phyloP scores from a whole-genome alignment of 1,284 basidiomycete species.

The Ceratobasidium papillatum region DNA sequence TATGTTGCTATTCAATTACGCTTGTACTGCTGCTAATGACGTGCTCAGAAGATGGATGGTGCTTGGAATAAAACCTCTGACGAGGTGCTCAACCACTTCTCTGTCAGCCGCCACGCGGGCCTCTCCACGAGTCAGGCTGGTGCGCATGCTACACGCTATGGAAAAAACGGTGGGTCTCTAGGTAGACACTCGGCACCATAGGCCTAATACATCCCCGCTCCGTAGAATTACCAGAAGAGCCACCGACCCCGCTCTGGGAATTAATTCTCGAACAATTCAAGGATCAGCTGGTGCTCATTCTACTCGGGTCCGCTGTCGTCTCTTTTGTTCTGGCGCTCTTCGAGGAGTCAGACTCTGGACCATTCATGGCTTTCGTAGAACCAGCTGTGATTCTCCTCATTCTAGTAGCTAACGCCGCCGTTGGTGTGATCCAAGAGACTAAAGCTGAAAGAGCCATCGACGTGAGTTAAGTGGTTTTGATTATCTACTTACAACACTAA shows the following conservation, averaged over 20 bases:
- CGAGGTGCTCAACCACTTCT: conserved; percentile 70
- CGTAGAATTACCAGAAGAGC: conserved; percentile 87
- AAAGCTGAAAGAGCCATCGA: conserved; percentile 96
- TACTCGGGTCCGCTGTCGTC: conserved; percentile 88
- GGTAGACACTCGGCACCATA: not conserved
- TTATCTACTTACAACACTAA: not conserved
- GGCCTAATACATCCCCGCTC: conserved; percentile 8
- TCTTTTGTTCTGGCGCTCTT: conserved; percentile 90
- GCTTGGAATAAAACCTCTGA: conserved; percentile 76
- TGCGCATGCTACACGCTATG: conserved; percentile 80
- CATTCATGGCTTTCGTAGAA: conserved; percentile 87
- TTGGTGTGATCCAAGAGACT: conserved; percentile 94
- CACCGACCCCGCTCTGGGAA: conserved; percentile 89
- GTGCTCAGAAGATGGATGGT: conserved; percentile 58
- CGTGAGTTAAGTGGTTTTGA: conserved; percentile 60
- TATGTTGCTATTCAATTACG: not conserved
- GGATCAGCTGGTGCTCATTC: conserved; percentile 94
- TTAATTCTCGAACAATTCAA: conserved; percentile 98
- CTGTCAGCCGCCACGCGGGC: conserved; percentile 65
- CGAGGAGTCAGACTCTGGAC: conserved; percentile 73
- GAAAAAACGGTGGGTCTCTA: conserved; percentile 75
- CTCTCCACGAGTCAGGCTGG: conserved; percentile 68
- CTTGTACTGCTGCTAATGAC: conserved; percentile 15
- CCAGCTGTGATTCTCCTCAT: conserved; percentile 93
- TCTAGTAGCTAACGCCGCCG: conserved; percentile 90